phyloP scores from a whole-genome alignment of 805 yeast genomes.

The Kazachstania psychrophila region DNA sequence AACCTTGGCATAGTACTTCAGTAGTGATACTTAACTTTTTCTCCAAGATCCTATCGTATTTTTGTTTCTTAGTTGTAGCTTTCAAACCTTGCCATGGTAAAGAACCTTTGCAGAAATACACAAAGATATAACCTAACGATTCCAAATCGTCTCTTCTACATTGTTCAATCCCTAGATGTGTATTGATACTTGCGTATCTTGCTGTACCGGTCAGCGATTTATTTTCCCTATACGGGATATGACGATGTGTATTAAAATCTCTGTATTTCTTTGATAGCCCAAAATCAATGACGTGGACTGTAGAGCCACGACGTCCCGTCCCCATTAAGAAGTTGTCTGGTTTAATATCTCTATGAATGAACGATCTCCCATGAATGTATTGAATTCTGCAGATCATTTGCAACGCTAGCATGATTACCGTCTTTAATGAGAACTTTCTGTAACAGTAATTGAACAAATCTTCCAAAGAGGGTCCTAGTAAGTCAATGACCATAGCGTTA shows the following conservation, averaged over 20 bases:
- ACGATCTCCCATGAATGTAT: conserved; percentile 90
- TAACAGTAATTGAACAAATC: conserved; percentile 95
- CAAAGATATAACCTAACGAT: conserved; percentile 86
- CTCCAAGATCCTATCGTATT: conserved; percentile 94
- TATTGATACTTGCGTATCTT: conserved; percentile 91
- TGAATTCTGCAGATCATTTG: conserved; percentile 92
- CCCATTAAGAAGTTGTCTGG: conserved; percentile 82
- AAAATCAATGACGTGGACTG: conserved; percentile 88
- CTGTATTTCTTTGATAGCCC: conserved; percentile 91
- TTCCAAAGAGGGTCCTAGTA: conserved; percentile 90
- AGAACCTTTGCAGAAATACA: conserved; percentile 91
- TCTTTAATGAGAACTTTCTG: conserved; percentile 85
- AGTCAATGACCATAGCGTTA: conserved; percentile 94
- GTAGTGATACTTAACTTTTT: conserved; percentile 88
- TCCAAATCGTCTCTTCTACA: conserved; percentile 95
- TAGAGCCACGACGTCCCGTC: conserved; percentile 92
- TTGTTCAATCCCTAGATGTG: conserved; percentile 95
- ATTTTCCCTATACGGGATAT: conserved; percentile 94
- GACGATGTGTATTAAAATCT: conserved; percentile 90
- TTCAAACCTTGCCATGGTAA: conserved; percentile 98
- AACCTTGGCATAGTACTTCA: conserved; percentile 83
- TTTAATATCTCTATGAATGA: conserved; percentile 77
- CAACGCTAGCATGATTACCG: conserved; percentile 87
- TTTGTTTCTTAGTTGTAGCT: conserved; percentile 97
- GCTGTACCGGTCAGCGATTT: conserved; percentile 97